Conservation (phyloP, 495 filamentous ascomycete genomes). For the Hypoxylon crocopeplum region DNA sequence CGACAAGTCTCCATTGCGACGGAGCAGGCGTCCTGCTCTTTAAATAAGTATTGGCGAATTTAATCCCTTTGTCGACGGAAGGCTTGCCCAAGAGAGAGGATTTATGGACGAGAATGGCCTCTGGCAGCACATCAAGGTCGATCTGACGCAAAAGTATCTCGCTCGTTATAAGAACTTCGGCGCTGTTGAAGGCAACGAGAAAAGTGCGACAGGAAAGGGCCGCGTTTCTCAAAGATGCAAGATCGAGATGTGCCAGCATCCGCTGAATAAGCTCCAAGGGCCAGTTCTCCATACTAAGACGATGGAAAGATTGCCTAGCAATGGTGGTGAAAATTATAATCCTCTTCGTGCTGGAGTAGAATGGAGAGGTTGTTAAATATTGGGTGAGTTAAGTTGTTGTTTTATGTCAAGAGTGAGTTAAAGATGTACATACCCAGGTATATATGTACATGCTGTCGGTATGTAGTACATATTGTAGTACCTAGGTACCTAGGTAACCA, state of each 20-base stretch:
- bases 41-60: no score
- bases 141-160: slow-evolving; percentile 1
- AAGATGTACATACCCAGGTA: no score
- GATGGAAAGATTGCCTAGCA: neutral
- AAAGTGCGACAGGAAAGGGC: slow-evolving; percentile 3
- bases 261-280: neutral
- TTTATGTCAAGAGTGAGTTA: no score
- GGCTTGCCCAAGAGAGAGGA: neutral
- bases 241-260: neutral
- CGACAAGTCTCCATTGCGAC: neutral
- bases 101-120: slow-evolving; percentile 4
- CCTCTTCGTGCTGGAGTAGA: neutral
- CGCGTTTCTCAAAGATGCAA: slow-evolving; percentile 2
- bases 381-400: no score
- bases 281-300: neutral
- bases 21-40: no score
- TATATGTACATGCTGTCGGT: no score
- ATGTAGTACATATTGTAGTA: no score
- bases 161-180: slow-evolving; percentile 3
- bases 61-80: no score
- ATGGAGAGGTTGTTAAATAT: neutral
- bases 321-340: neutral
- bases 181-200: neutral
- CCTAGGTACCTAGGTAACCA: no score
- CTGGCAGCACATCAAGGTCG: slow-evolving; percentile 6